Percentiles rank a stretch among this genome's conserved stretches.
Evolutionary conservation across 2,329 filamentous ascomycete species (phyloP).

Genomic region (Trematosphaeria pertusa): DNA sequence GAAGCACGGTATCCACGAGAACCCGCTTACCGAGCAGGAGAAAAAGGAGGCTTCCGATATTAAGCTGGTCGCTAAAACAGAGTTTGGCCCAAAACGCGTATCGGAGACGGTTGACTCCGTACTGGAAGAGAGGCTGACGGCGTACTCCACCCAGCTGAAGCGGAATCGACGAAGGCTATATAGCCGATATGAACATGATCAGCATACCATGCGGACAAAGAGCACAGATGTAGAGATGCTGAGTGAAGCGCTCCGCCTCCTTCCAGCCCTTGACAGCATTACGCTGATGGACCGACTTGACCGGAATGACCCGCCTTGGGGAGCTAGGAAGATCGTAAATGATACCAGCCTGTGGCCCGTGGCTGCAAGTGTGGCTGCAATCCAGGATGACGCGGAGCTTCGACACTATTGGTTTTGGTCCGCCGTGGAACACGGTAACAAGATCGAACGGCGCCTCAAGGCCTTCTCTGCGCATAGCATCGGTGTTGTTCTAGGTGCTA

Average conservation of each 20-base stretch:
- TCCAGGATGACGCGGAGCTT: not conserved
- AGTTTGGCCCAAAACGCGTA: too few relatives aligned
- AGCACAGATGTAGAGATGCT: conserved; percentile 11
- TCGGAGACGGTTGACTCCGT: too few relatives aligned
- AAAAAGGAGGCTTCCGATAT: not conserved
- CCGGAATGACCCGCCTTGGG: not conserved
- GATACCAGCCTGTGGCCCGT: conserved; percentile 5
- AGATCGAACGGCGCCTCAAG: not conserved
- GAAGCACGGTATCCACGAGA: not conserved
- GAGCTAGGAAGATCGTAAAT: not conserved
- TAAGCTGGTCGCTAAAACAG: not conserved
- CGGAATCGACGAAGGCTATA: conserved; percentile 6
- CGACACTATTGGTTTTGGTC: too few relatives aligned
- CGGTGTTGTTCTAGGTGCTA: conserved; percentile 9
- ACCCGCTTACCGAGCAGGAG: not conserved
- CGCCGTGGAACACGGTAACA: too few relatives aligned
- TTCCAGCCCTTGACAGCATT: conserved; percentile 10
- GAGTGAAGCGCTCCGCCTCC: conserved; percentile 7
- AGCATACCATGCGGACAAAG: conserved; percentile 6
- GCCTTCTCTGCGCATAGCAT: conserved; percentile 3
- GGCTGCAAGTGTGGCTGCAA: not conserved
- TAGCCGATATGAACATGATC: conserved; percentile 4
- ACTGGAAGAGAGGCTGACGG: not conserved
- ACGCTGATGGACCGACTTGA: not conserved
- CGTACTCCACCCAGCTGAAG: not conserved